Evolutionary conservation across 2,329 filamentous ascomycete genomes (phyloP).

Genomic region (Aspergillus sp.): DNA sequence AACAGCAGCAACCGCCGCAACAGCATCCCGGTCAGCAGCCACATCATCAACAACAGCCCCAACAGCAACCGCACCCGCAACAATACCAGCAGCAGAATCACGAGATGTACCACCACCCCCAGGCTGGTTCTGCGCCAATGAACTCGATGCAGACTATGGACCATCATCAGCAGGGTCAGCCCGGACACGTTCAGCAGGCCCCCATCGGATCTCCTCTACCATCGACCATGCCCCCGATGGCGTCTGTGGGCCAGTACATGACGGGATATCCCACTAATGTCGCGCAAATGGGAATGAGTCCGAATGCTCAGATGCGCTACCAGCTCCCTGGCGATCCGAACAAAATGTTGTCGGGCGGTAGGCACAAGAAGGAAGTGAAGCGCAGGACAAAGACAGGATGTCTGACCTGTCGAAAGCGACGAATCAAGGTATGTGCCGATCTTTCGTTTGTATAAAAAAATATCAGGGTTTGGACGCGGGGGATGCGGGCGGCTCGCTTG

Average conservation of each 20-base stretch:
- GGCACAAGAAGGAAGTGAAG: constrained; percentile 70
- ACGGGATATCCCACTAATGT: constrained; percentile 34
- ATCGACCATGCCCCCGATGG: constrained; percentile 42
- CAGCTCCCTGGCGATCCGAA: constrained; percentile 46
- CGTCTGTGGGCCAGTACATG: constrained; percentile 53
- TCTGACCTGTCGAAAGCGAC: constrained; percentile 58
- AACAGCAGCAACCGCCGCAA: constrained; percentile 23
- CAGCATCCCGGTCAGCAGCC: constrained; percentile 39
- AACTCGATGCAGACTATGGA: constrained; percentile 12
- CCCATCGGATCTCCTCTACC: constrained; percentile 51
- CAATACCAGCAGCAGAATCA: constrained; percentile 25
- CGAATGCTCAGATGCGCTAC: constrained; percentile 47
- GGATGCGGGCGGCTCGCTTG: constrained; percentile 14
- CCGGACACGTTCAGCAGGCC: constrained; percentile 32
- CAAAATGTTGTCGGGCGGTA: constrained; percentile 56
- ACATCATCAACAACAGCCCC: constrained; percentile 5
- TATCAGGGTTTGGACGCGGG: constrained; percentile 2
- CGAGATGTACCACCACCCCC: constrained; percentile 30
- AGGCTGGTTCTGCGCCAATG: constrained; percentile 13
- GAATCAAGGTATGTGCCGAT: constrained; percentile 62
- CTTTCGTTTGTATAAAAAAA: constrained; percentile 1
- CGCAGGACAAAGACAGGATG: constrained; percentile 71
- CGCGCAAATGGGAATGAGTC: constrained; percentile 31
- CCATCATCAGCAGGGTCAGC: constrained; percentile 20
- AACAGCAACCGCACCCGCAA: constrained; percentile 9